Conservation (phyloP, 352 stramenopile species). For the Pythium sukuiense region DNA sequence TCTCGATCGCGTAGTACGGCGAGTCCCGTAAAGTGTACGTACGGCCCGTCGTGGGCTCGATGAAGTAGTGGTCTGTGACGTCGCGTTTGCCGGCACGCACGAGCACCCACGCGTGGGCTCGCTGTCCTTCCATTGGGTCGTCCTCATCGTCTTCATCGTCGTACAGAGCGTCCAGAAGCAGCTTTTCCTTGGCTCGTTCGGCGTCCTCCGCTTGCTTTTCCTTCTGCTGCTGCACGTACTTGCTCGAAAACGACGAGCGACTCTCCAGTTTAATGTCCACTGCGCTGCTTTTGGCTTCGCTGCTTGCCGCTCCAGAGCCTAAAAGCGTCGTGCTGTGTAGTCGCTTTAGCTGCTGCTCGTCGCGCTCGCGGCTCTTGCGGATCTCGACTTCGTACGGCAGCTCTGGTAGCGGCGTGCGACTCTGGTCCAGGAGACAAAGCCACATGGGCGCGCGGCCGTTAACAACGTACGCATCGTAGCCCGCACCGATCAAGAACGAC, state of each 20-base stretch:
- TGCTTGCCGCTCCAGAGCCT: background rate
- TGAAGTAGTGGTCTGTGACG: slow-evolving; percentile 83
- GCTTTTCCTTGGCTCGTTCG: slow-evolving; percentile 39
- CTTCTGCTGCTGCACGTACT: slow-evolving; percentile 58
- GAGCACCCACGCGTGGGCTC: slow-evolving; percentile 91
- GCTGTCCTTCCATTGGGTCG: slow-evolving; percentile 68
- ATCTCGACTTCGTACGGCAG: slow-evolving; percentile 54
- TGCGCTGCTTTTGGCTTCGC: slow-evolving; percentile 9
- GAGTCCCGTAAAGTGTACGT: slow-evolving; percentile 73
- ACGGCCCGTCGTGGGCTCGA: slow-evolving; percentile 92
- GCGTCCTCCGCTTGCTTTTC: slow-evolving; percentile 46
- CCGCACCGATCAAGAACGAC: slow-evolving; percentile 92
- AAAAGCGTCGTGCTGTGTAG: slow-evolving; percentile 7
- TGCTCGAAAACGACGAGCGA: slow-evolving; percentile 67
- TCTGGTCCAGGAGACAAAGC: slow-evolving; percentile 93
- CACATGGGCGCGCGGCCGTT: slow-evolving; percentile 84
- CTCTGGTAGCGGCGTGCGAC: slow-evolving; percentile 61
- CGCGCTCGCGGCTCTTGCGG: slow-evolving; percentile 41
- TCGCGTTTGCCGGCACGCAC: slow-evolving; percentile 90
- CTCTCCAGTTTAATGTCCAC: slow-evolving; percentile 44
- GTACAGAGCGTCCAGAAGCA: slow-evolving; percentile 45
- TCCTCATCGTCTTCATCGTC: slow-evolving; percentile 72
- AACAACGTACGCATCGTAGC: slow-evolving; percentile 95
- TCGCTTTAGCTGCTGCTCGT: slow-evolving; percentile 29
- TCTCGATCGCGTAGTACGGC: slow-evolving; percentile 89